Evolutionary conservation across 768 basidiomycete species (phyloP).

Genomic region (Pleurotus pulmonarius): DNA sequence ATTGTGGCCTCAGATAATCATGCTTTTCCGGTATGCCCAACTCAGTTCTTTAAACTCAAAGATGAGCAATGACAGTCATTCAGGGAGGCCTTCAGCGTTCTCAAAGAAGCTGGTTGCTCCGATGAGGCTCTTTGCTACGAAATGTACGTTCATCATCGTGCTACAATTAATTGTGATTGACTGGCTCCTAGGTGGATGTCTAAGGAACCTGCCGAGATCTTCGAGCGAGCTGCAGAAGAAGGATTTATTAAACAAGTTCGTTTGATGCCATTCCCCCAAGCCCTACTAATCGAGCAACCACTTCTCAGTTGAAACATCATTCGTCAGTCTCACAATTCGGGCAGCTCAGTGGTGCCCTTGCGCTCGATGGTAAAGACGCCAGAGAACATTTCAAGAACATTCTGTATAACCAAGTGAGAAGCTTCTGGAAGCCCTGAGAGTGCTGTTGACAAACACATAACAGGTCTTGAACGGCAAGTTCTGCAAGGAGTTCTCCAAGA

Average conservation of each 20-base stretch:
- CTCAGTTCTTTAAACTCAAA: background rate
- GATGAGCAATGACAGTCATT: background rate
- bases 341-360: slow-evolving; percentile 53
- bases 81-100: slow-evolving; percentile 57
- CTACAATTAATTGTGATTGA: background rate
- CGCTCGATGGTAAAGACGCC: slow-evolving; percentile 46
- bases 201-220: slow-evolving; percentile 67
- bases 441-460: background rate
- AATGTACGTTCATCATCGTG: slow-evolving; percentile 36
- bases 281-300: background rate
- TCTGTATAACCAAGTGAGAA: slow-evolving; percentile 48
- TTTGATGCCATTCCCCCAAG: background rate
- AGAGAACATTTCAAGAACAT: slow-evolving; percentile 57
- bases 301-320: slow-evolving; percentile 51
- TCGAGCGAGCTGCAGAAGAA: slow-evolving; percentile 64
- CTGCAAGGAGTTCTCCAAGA: slow-evolving; percentile 47
- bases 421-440: background rate
- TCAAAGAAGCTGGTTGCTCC: slow-evolving; percentile 62
- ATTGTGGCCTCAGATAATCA: slow-evolving; percentile 65
- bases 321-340: slow-evolving; percentile 62
- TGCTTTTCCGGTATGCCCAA: slow-evolving; percentile 45
- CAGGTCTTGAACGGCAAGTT: slow-evolving; percentile 62
- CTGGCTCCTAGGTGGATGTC: slow-evolving; percentile 57
- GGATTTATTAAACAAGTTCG: slow-evolving; percentile 56
- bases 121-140: slow-evolving; percentile 67